Evolutionary conservation across 2,329 filamentous ascomycete genomes (phyloP).

Genomic region (Anisogramma anomala): DNA sequence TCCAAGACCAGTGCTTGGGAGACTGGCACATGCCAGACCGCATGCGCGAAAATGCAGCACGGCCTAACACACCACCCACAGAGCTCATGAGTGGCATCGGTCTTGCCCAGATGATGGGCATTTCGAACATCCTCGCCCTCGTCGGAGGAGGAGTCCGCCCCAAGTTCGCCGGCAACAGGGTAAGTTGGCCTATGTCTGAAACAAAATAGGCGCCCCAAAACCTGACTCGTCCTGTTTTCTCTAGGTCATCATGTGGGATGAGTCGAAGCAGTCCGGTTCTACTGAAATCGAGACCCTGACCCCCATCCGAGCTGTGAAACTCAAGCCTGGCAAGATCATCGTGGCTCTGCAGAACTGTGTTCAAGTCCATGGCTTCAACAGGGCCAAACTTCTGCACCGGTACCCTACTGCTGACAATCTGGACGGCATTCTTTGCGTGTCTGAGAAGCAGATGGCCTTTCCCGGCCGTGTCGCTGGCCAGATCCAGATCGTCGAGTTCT

Average conservation of each 20-base stretch:
- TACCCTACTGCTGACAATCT: conserved; percentile 84
- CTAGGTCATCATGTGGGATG: conserved; percentile 82
- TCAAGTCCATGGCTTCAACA: conserved; percentile 51
- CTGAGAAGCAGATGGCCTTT: conserved; percentile 63
- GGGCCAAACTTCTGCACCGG: conserved; percentile 53
- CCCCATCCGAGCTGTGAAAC: conserved; percentile 65
- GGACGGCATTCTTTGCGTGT: conserved; percentile 67
- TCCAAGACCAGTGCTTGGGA: background rate
- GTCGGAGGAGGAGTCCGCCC: conserved; percentile 79
- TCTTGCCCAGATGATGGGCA: conserved; percentile 75
- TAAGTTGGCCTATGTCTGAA: conserved; percentile 20
- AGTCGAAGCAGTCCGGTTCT: conserved; percentile 58
- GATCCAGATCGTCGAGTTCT: conserved; percentile 73
- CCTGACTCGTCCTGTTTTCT: background rate
- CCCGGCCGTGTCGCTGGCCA: conserved; percentile 82
- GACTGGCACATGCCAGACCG: too few relatives aligned
- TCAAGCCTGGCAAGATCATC: conserved; percentile 65
- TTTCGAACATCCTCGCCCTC: conserved; percentile 75
- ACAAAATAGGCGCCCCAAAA: background rate
- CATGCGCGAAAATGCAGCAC: too few relatives aligned
- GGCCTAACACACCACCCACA: conserved; percentile 21
- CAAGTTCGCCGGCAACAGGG: conserved; percentile 81
- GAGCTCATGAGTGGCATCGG: conserved; percentile 76
- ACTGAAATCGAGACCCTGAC: conserved; percentile 74
- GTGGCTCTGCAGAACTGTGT: conserved; percentile 74